These are phyloP conservation scores for Saturnispora sekii DNA, from an alignment of 805 yeast species.

Conservation along the genomic window DNA sequence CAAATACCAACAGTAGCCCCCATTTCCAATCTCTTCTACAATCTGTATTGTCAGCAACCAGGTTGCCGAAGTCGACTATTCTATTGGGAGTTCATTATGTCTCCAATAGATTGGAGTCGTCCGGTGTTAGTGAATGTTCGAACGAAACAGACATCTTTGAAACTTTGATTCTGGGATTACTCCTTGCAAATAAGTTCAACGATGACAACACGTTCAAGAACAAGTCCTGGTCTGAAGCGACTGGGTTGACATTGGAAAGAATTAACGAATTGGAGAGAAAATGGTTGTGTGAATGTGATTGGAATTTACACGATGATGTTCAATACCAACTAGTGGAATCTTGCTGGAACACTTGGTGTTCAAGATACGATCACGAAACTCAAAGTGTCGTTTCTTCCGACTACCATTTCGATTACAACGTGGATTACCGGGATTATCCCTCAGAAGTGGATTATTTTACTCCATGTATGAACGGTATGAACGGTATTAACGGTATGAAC, in stretches of 20 bases:
- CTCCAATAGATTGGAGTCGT: conserved; percentile 40
- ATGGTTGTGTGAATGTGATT: conserved; percentile 29
- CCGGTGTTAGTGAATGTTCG: conserved; percentile 22
- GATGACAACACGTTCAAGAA: conserved; percentile 96
- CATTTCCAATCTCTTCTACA: conserved; percentile 51
- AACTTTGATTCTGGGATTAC: conserved; percentile 55
- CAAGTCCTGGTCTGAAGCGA: conserved; percentile 94
- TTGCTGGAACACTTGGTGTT: conserved; percentile 30
- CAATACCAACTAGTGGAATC: conserved; percentile 27
- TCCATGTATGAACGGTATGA: neutral
- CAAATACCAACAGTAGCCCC: conserved; percentile 30
- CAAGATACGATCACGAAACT: conserved; percentile 14
- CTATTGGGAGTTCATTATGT: conserved; percentile 72
- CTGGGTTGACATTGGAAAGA: conserved; percentile 55
- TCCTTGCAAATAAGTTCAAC: conserved; percentile 86
- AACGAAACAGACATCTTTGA: conserved; percentile 36
- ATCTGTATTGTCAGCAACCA: conserved; percentile 73
- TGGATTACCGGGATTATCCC: too few species aligned
- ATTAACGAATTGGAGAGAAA: conserved; percentile 60
- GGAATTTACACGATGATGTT: conserved; percentile 26
- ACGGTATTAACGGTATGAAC: too few species aligned
- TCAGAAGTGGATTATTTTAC: too few species aligned
- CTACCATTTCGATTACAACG: too few species aligned
- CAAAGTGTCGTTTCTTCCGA: neutral
- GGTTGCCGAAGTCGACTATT: conserved; percentile 77